Base-by-base conservation (phyloP, 2,329 filamentous ascomycete genomes). In the Macrophomina phaseolina region DNA sequence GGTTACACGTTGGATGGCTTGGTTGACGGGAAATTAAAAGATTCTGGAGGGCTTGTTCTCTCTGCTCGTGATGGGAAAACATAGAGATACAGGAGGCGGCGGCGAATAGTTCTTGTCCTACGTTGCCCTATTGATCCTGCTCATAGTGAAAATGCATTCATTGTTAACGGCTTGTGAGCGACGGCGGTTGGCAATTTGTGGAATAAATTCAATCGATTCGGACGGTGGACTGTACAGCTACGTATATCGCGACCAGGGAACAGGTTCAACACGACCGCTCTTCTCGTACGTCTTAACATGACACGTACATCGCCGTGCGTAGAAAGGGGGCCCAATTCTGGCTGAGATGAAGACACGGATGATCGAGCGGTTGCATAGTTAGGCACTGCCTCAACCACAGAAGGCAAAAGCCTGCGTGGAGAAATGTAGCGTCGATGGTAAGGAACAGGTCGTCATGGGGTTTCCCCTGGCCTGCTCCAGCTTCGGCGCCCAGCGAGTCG, bases 381-480 rank as follows among this genome's bases (percentile, higher is more conserved):
- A 45, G 42, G 42, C 5, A n/a, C 30, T 18, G 16, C 32, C 46
- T 12, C 30, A 38, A 38, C 14, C 4, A 45, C 28, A 30, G 30
- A 5, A 8, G 30, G n/a, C 23, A 40, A 40, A 5, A 52, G 46
- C 23, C 5, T n/a, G 5, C 38, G 34, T 5, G 18, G 23, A 49
- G 63, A 65, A 11, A 66, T 89, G 86, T 89, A 81, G 86, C 85
- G 79, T 84, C 86, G 85, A 89, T 82, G 85, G 86, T 89, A 89
- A 89, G 86, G 87, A 88, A 87, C 85, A 78, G 78, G 79, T 81
- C 82, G 81, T 88, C 84, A 87, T 86, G 71, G 82, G 81, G 73
- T 77, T 40, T 65, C 71, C 70, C 68, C 79, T 88, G 83, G 80
- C 83, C 79, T 80, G 85, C 85, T 89, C 87, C 87, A 90, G 86